A percentile compares a stretch with the other conserved stretches of the same genome.
Conservation (phyloP, 2,329 filamentous ascomycete genomes). For the Botrytis porri region DNA sequence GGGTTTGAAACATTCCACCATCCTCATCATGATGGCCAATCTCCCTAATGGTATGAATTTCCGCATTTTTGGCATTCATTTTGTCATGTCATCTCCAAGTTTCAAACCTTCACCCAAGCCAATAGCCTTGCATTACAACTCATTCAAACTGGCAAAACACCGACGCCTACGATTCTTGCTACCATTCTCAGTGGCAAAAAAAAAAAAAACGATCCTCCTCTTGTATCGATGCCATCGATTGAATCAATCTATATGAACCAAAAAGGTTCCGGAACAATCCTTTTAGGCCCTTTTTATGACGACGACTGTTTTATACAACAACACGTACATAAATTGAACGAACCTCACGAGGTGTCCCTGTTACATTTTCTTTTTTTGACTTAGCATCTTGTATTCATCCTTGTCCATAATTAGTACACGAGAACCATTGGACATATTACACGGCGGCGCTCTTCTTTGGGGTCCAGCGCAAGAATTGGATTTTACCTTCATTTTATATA, state of each 20-base stretch:
- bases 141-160: background rate
- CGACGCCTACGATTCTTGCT: background rate
- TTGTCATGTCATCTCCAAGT: background rate
- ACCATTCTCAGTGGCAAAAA: background rate
- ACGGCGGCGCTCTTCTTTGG: background rate
- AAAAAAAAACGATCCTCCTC: background rate
- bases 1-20: background rate
- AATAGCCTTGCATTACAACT: background rate
- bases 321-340: background rate
- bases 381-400: background rate
- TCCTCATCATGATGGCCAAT: background rate
- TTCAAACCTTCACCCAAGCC: background rate
- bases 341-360: background rate
- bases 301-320: background rate
- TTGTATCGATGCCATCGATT: background rate
- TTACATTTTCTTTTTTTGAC: background rate
- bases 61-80: background rate
- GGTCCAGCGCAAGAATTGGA: background rate
- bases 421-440: slow-evolving; percentile 5
- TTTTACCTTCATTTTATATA: slow-evolving; percentile 3
- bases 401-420: slow-evolving; percentile 12
- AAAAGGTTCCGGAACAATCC: background rate
- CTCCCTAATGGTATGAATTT: background rate
- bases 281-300: background rate
- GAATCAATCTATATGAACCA: background rate